Evolutionary conservation across 1,284 basidiomycete genomes (phyloP).

Genomic region (Omphalotus olearius): DNA sequence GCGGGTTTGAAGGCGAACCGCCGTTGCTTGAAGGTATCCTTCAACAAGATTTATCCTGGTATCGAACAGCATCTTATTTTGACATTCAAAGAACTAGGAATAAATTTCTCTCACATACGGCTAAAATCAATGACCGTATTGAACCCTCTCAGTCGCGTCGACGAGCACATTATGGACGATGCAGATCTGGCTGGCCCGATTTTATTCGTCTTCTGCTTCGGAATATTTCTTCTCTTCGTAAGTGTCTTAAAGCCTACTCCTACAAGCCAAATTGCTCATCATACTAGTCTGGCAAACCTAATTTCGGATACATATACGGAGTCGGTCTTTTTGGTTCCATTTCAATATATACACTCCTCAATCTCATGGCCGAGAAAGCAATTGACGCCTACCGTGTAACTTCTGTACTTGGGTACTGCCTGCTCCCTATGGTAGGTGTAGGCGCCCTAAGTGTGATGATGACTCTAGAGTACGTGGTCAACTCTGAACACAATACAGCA

Average conservation of each 20-base stretch:
- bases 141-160: slow-evolving; percentile 84
- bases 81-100: slow-evolving; percentile 79
- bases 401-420: slow-evolving; percentile 95
- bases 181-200: slow-evolving; percentile 97
- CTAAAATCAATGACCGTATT: slow-evolving; percentile 94
- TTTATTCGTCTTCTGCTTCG: slow-evolving; percentile 93
- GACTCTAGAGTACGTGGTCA: slow-evolving; percentile 76
- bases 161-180: slow-evolving; percentile 98
- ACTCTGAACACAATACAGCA: slow-evolving; percentile 6
- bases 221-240: slow-evolving; percentile 85
- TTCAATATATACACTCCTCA: slow-evolving; percentile 95
- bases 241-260: slow-evolving; percentile 29
- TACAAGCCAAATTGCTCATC: slow-evolving; percentile 14
- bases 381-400: slow-evolving; percentile 97
- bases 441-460: slow-evolving; percentile 86
- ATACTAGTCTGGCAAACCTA: slow-evolving; percentile 89
- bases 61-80: slow-evolving; percentile 9
- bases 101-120: slow-evolving; percentile 95
- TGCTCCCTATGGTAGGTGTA: slow-evolving; percentile 96
- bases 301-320: slow-evolving; percentile 99
- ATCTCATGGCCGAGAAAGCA: slow-evolving; percentile 94
- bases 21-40: slow-evolving; percentile 82
- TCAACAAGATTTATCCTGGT: neutral
- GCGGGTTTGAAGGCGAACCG: slow-evolving; percentile 92
- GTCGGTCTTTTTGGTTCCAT: slow-evolving; percentile 91